Base-by-base conservation (phyloP, 345 rosid genomes). In the Capsella bursapastoris region DNA sequence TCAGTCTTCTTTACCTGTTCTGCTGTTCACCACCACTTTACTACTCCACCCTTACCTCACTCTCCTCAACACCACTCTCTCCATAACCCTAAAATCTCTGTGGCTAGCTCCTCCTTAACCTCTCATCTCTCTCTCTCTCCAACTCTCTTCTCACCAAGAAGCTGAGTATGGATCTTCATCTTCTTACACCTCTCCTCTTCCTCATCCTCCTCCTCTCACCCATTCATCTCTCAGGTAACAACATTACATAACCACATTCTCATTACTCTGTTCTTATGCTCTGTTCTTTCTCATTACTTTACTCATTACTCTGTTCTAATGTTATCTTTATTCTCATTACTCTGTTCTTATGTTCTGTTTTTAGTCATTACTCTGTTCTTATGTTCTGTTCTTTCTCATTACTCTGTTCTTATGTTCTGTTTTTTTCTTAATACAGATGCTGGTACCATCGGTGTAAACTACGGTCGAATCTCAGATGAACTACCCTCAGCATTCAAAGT, bases 401-500 rank as follows among this genome's bases (percentile, higher is more conserved):
- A 18, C 22, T 18, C 22, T 18, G 22, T 18, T 18, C 22, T 18
- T 18, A 18, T 18, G 22, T 41, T 27, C n/a, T 49, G 41, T 5
- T 35, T 41, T 22, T 49, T 52, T 9, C 29, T 41, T 83, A 18
- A 18, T 18, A 73, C 88, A 90, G 96, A 85, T 53, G 88, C 81
- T 31, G 92, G 95, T 29, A 88, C 96, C 3, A 66, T 94, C 15
- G 98, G 98, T 0, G 98, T 94, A 12, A 94, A 95, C 92, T 95
- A 92, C 31, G 99, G 99, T 2, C 80, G 99, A 67, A 74, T 87
- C 28, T 97, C 97, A 3, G 75, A 89, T 84, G 82, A 95, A 68
- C 86, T 95, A 0, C 99, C 99, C 0, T 78, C 99, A 0, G 92
- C 97, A 1, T 3, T 59, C 6, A 92, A 84, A 68, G 99, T 89